phyloP scores from a whole-genome alignment of 75 land plant species.

The Chamaecyparis obtusa region DNA sequence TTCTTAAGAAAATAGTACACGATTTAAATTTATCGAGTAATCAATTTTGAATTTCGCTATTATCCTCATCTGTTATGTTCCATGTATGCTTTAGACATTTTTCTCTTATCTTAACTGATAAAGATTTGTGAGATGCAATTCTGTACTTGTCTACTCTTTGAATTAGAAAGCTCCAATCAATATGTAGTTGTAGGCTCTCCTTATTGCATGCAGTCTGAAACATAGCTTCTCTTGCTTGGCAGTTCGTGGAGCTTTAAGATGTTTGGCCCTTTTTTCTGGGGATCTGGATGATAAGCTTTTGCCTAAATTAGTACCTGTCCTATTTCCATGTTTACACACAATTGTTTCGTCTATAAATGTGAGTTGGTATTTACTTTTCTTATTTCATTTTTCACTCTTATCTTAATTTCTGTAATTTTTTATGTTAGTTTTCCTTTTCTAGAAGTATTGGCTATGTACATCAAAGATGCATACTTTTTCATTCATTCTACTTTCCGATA shows the following conservation, averaged over 20 bases:
- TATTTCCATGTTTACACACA: slow-evolving; percentile 74
- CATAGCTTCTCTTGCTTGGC: slow-evolving; percentile 10
- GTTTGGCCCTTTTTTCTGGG: slow-evolving; percentile 78
- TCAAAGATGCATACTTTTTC: not conserved
- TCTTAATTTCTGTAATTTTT: not conserved
- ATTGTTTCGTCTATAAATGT: slow-evolving; percentile 81
- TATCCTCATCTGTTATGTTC: not conserved
- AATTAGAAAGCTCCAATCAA: not conserved
- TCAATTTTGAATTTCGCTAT: not conserved
- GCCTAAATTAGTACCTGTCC: slow-evolving; percentile 71
- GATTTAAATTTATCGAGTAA: not conserved
- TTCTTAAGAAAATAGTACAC: not conserved
- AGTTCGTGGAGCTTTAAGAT: slow-evolving; percentile 92
- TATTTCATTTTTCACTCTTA: not conserved
- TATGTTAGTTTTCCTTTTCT: not conserved
- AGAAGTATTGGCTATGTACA: not conserved
- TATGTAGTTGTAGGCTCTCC: not conserved
- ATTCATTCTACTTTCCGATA: not conserved
- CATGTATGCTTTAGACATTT: not conserved
- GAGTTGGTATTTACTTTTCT: slow-evolving; percentile 16
- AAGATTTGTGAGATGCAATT: slow-evolving; percentile 1
- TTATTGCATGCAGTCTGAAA: not conserved
- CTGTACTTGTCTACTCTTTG: not conserved
- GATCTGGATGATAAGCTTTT: slow-evolving; percentile 86
- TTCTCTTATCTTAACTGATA: not conserved